These are phyloP conservation scores for Cyclotella baltica DNA, from an alignment of 108 stramenopile genomes.

Conservation along the genomic window DNA sequence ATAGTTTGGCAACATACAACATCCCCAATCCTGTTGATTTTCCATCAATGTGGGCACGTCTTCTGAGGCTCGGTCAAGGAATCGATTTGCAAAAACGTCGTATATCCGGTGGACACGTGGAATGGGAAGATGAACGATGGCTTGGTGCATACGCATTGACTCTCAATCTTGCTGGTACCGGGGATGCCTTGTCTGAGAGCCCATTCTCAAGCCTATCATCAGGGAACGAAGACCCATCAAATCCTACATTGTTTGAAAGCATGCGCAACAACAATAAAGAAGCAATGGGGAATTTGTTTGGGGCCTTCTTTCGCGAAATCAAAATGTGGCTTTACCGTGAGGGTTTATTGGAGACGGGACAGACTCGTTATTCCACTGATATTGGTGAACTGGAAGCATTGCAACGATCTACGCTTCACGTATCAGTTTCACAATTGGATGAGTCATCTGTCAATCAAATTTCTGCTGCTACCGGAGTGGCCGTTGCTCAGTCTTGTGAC, in stretches of 20 bases:
- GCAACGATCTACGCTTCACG: slow-evolving; percentile 88
- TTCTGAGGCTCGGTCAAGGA: slow-evolving; percentile 83
- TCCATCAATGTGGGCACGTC: slow-evolving; percentile 73
- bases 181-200: slow-evolving; percentile 85
- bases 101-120: slow-evolving; percentile 88
- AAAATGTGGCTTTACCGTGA: slow-evolving; percentile 90
- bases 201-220: slow-evolving; percentile 57
- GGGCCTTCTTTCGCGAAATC: slow-evolving; percentile 81
- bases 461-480: slow-evolving; percentile 40
- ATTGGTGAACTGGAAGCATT: slow-evolving; percentile 69
- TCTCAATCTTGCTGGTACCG: slow-evolving; percentile 83
- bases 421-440: slow-evolving; percentile 68
- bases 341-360: slow-evolving; percentile 73
- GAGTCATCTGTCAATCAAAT: slow-evolving; percentile 38
- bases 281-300: slow-evolving; percentile 76
- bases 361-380: slow-evolving; percentile 56
- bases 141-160: slow-evolving; percentile 84
- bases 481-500: slow-evolving; percentile 64
- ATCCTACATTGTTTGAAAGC: slow-evolving; percentile 31
- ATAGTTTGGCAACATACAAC: slow-evolving; percentile 47
- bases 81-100: slow-evolving; percentile 90
- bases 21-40: slow-evolving; percentile 73
- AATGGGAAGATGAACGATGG: slow-evolving; percentile 89
- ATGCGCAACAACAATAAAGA: slow-evolving; percentile 51
- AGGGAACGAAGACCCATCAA: slow-evolving; percentile 43